Evolutionary conservation across 805 yeast genomes (phyloP), one percentile per base, ranked within the genome.

Genomic region (Suhomyces canberraensis): DNA sequence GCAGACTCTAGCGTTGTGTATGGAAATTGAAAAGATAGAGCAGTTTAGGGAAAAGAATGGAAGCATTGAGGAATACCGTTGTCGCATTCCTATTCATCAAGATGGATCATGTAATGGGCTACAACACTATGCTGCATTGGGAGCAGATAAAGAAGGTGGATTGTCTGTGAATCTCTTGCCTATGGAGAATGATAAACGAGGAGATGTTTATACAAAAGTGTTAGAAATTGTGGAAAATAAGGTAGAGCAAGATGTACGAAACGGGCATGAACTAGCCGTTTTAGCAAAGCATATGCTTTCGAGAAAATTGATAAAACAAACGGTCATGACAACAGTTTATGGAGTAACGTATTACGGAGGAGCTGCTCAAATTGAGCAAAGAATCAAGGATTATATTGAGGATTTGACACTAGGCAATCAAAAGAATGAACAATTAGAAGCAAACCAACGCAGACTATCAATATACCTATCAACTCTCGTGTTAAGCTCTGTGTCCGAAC

Each of bases 81-180:
- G 60, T 19, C 44, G 71, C 25, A 50, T 66, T 14, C 66, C 73
- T 0, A 53, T 69, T 6, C 71, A 66, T 35, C 67, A 60, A 41
- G 74, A 69, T 46, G 74, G 74, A 0, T 62, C 73, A 0, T 69
- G 74, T 38, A 69, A 69, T 44, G 74, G 74, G 2, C 56, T 69
- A 25, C 74, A 69, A 46, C 74, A 69, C 41, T 69, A 68, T 46
- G 67, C 74, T 5, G 73, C 73, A 1, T 47, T 69, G 13, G 66
- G 71, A 2, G 52, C 53, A 0, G 73, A 69, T 41, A 21, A 28
- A 14, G 52, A 45, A 11, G 73, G 71, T 2, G 73, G 64, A 0
- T 33, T 31, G n/a, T 62, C 72, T 1, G 74, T 69, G 4, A 69
- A 69, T 40, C 44, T 69, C 5, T 21, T 58, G 2, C 59, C 62